Conservation (phyloP, 1,284 basidiomycete species). For the Trichosporon coremiiforme region DNA sequence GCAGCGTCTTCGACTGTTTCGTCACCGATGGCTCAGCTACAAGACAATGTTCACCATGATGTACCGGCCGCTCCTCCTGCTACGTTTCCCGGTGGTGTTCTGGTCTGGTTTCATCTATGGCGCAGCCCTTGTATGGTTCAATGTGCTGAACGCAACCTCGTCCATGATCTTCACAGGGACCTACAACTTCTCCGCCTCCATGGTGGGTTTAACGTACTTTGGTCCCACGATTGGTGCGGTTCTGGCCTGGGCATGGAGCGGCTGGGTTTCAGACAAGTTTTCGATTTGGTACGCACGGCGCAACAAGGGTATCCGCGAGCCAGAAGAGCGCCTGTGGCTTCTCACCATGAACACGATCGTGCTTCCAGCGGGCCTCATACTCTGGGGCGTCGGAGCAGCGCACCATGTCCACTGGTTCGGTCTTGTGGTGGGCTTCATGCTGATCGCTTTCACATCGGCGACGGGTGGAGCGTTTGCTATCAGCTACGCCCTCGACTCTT, state of each 20-base stretch:
- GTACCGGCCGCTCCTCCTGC: slow-evolving; percentile 33
- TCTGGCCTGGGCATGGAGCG: slow-evolving; percentile 27
- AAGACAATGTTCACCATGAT: slow-evolving; percentile 25
- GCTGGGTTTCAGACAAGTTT: slow-evolving; percentile 35
- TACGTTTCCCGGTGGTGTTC: slow-evolving; percentile 34
- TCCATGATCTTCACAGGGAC: slow-evolving; percentile 26
- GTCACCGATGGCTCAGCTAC: slow-evolving; percentile 23
- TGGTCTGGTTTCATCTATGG: slow-evolving; percentile 37
- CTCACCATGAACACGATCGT: slow-evolving; percentile 33
- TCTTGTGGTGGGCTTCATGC: slow-evolving; percentile 33
- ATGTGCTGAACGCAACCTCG: slow-evolving; percentile 37
- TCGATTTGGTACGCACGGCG: slow-evolving; percentile 30
- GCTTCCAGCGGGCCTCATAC: slow-evolving; percentile 36
- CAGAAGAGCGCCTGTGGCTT: slow-evolving; percentile 41
- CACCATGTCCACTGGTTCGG: slow-evolving; percentile 37
- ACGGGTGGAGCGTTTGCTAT: slow-evolving; percentile 35
- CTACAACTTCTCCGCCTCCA: slow-evolving; percentile 31
- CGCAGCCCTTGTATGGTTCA: slow-evolving; percentile 36
- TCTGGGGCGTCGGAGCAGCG: slow-evolving; percentile 41
- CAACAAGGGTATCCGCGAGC: slow-evolving; percentile 40
- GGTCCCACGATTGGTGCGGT: slow-evolving; percentile 36
- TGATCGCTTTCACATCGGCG: slow-evolving; percentile 34
- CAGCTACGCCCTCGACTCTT: slow-evolving; percentile 41
- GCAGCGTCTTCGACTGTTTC: slow-evolving; percentile 27
- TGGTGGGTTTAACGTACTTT: slow-evolving; percentile 38